Evolutionary conservation across 2,329 filamentous ascomycete genomes (phyloP), one percentile per base, ranked within the genome.

Genomic region (Aspergillus ustus): DNA sequence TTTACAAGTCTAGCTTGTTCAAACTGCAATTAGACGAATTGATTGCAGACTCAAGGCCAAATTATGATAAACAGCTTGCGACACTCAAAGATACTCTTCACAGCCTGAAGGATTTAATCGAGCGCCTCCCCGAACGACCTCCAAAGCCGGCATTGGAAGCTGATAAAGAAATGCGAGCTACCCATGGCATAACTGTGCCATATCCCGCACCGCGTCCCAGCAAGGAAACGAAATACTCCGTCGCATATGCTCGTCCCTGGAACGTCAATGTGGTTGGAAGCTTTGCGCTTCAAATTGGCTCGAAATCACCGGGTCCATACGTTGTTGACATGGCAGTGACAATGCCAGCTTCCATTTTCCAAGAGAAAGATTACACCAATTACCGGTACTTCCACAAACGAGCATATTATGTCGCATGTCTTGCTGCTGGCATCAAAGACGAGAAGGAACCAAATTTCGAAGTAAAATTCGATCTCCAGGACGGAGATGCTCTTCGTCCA

Each of bases 351-450:
- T 80, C 85, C 1, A 78, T 97, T 13, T 93, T 98, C 70, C 92
- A 97, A 72, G 91, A 96, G 49, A 98, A 98, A 78, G 95, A 99
- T 77, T 97, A 94, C 74, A 84, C 93, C 53, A 93, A 97, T 75
- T 85, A 95, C 81, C 87, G 95, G 63, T 98, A 96, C 79, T 97
- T 97, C 73, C 93, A 97, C 80, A 96, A 97, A 72, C 84, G 93
- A 65, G 91, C 95, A 13, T 98, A 94, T 77, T 98, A 96, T 73
- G 81, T 98, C 54, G 92, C 93, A 37, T 92, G 91, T 66, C 81
- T 98, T 59, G 88, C 92, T 15, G 87, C 87, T 31, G 87, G 85
- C 4, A 80, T 98, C 56, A 87, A 87, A 66, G 81, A 84, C 43
- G 78, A 84, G 3, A 77, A 88, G 50, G 80, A 79, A 4, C 75